These are phyloP conservation scores for Cystobasidium pallidum DNA, from an alignment of 1,284 basidiomycete genomes.

Conservation along the genomic window DNA sequence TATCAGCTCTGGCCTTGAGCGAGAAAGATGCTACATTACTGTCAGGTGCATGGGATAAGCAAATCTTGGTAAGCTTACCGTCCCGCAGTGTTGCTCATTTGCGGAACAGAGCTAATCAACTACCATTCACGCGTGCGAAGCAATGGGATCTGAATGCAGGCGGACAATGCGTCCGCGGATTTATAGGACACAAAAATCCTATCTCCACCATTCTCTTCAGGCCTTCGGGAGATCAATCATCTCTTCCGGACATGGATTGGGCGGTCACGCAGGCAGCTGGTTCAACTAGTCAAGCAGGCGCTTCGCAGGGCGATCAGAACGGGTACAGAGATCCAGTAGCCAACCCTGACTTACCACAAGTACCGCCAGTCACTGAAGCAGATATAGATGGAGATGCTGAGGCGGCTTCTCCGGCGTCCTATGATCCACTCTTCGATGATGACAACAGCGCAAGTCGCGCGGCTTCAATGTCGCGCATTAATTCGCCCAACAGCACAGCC, in stretches of 20 bases:
- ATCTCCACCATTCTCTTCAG: conserved; percentile 59
- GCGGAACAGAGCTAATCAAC: conserved; percentile 27
- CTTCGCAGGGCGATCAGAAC: not conserved
- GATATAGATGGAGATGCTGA: conserved; percentile 22
- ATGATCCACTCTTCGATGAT: conserved; percentile 74
- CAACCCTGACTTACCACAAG: not conserved
- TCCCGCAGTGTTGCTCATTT: not conserved
- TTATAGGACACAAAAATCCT: conserved; percentile 82
- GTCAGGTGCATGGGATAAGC: conserved; percentile 93
- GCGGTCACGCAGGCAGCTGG: not conserved
- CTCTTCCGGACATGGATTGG: conserved; percentile 3
- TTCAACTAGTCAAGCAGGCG: not conserved
- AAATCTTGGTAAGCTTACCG: conserved; percentile 64
- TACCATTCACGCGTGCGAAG: conserved; percentile 58
- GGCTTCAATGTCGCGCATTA: conserved; percentile 21
- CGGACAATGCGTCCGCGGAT: conserved; percentile 76
- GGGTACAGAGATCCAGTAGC: not conserved
- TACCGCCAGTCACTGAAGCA: not conserved
- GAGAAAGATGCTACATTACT: conserved; percentile 81
- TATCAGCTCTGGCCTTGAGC: conserved; percentile 81
- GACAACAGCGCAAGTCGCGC: conserved; percentile 44
- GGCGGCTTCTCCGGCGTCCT: conserved; percentile 52
- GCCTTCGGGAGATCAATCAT: conserved; percentile 34
- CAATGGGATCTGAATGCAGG: conserved; percentile 95
- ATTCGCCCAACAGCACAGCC: conserved; percentile 21